Conservation (phyloP, 139 green algal genomes). For the Chlamydomonas applanata region DNA sequence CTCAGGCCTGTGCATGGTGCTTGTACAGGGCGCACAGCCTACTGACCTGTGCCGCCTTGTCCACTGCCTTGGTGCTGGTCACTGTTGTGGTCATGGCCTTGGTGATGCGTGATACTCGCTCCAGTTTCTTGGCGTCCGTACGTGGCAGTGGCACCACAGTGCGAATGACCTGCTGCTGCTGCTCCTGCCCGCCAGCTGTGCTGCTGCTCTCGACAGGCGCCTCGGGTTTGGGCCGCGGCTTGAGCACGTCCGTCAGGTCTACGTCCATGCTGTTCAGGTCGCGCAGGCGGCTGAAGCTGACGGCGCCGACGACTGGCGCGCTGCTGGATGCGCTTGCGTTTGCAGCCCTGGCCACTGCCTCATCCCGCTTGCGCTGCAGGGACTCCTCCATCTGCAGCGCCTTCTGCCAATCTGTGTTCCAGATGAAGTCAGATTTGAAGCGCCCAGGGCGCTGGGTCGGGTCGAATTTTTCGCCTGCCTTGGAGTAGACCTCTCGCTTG, state of each 20-base stretch:
- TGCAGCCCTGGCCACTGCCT: background rate
- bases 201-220: background rate
- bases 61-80: constrained; percentile 17
- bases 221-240: no score
- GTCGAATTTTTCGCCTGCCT: constrained; percentile 54
- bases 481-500: constrained; percentile 33
- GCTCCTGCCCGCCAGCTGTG: background rate
- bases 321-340: background rate
- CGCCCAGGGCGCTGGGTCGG: constrained; percentile 60
- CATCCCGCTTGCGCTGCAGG: constrained; percentile 22
- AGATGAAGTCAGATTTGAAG: constrained; percentile 84
- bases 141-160: constrained; percentile 19
- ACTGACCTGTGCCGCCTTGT: constrained; percentile 17
- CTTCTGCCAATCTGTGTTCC: constrained; percentile 80
- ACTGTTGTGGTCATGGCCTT: constrained; percentile 5
- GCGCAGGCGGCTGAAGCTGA: constrained; percentile 51
- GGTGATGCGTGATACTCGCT: constrained; percentile 15
- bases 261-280: constrained; percentile 65
- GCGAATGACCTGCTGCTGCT: background rate
- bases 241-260: constrained; percentile 63
- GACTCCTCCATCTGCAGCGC: constrained; percentile 16
- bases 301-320: constrained; percentile 16
- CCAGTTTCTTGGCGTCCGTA: constrained; percentile 13
- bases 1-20: background rate
- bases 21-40: constrained; percentile 12